Evolutionary conservation across 495 filamentous ascomycete species (phyloP), one percentile per base, ranked within the genome.

Genomic region (Hyaloscypha bicolor): DNA sequence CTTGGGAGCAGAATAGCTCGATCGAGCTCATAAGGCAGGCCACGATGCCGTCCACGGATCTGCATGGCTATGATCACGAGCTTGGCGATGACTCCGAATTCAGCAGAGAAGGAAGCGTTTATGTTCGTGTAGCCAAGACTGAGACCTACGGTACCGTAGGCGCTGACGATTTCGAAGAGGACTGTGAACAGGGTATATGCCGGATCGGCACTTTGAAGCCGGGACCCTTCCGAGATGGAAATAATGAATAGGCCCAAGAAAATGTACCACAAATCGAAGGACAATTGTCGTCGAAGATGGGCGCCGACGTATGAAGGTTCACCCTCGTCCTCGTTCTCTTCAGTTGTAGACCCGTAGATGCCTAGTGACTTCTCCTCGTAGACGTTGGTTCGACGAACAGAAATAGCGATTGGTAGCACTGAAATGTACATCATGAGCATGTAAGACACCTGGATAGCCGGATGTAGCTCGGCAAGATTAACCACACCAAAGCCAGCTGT

Each of bases 401-500:
- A 94, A 65, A 98, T 97, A 68, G 94, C 94, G 71, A 97, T 94
- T 31, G 94, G 94, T 72, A 96, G 93, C 51, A 97, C 92, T 56
- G 94, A 97, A 68, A 98, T 98, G 76, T 98, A 98, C 94, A 98
- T 98, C 94, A 98, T 98, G 77, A 98, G 88, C 78, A 97, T 77
- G 80, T 97, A 97, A 21, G 93, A 97, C 4, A 95, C 91, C 73
- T 98, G 94, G 14, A 97, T 93, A 2, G 90, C 94, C 0, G 94
- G 94, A 72, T 97, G 94, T 16, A 98, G 82, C 0, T 81, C 76
- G 6, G 91, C 80, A 30, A 98, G 78, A 67, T 90, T 90, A 71
- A 97, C 85, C 56, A 91, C 89, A 8, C 90, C 81, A 72, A 96
- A 96, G 1, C 94, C 94, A 2, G 94, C 93, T 2, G 94, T 97